phyloP scores from a whole-genome alignment of 495 filamentous ascomycete species.

The Neurospora sp. region DNA sequence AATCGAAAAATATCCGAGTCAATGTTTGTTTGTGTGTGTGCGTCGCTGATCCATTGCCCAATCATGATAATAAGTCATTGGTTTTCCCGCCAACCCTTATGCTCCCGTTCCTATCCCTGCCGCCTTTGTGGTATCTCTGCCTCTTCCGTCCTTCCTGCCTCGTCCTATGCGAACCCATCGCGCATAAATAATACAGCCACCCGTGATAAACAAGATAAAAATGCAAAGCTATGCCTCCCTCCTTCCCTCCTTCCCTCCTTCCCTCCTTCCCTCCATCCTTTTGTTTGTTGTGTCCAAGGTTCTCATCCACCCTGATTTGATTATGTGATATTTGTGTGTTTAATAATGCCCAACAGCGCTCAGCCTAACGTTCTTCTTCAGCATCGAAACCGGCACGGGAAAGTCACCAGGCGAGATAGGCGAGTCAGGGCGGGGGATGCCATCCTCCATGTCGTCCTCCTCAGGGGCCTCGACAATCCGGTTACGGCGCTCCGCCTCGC shows the following conservation, averaged over 20 bases:
- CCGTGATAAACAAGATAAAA: too few species aligned
- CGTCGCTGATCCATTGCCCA: background rate
- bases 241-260: background rate
- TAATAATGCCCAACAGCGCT: conserved; percentile 32
- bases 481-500: conserved; percentile 7
- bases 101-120: background rate
- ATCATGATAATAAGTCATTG: background rate
- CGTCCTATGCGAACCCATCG: too few species aligned
- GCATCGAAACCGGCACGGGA: conserved; percentile 21
- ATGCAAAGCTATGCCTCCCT: conserved; percentile 3
- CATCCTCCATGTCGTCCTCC: conserved; percentile 10
- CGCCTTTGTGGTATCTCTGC: background rate
- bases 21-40: background rate
- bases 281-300: background rate
- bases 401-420: conserved; percentile 25
- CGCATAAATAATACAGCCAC: too few species aligned
- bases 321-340: conserved; percentile 2
- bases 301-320: background rate
- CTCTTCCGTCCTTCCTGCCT: background rate
- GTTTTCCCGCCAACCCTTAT: background rate
- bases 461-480: conserved; percentile 16
- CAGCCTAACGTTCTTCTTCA: conserved; percentile 34
- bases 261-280: too few species aligned
- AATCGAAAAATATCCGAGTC: background rate
- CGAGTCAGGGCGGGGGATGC: conserved; percentile 25